Base-by-base conservation (phyloP, 2,329 filamentous ascomycete genomes). In the Alternaria ethzedia region DNA sequence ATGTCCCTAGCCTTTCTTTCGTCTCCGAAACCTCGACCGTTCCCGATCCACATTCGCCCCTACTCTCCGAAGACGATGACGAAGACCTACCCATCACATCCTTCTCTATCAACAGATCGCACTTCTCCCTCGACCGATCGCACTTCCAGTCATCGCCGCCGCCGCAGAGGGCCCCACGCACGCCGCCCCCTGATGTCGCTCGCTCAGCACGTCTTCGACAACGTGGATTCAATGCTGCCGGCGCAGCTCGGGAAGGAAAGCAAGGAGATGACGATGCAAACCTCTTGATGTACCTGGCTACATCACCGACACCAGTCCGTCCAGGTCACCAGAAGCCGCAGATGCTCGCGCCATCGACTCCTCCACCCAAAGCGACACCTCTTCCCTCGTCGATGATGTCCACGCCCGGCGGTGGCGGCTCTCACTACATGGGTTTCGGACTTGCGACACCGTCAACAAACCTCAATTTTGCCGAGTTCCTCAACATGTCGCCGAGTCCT, bases 401-500 rank as follows among this genome's bases (percentile, higher is more conserved):
- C n/a, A 96, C 93, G 11, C 92, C 92, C 2, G 90, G 90, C 57
- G 90, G 89, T 44, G 87, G 88, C 65, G 81, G 79, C 23, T 78
- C 75, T 43, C 74, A 76, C 43, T 91, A 89, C 73, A 80, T 90
- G 47, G 85, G 86, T 52, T 86, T 89, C 59, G 82, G 80, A 73
- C 88, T 91, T 55, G 89, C 88, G 67, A 98, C 95, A 1, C 95
- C 95, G 0, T 90, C 90, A 15, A 91, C 94, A 75, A 88, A 85
- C 51, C 96, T 98, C 80, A 96, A 98, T 82, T 97, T 98, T 82
- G 89, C 94, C 56, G 96, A 99, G 78, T 99, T 97, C 81, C 91
- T 98, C 77, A 97, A 98, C 81, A 95, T 98, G 78, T 97, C 96
- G 7, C 96, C 96, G 0, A 97, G 93, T 75, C 96, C 96, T 20